phyloP scores from a whole-genome alignment of 2,329 filamentous ascomycete genomes.

The Alternaria gaisen region DNA sequence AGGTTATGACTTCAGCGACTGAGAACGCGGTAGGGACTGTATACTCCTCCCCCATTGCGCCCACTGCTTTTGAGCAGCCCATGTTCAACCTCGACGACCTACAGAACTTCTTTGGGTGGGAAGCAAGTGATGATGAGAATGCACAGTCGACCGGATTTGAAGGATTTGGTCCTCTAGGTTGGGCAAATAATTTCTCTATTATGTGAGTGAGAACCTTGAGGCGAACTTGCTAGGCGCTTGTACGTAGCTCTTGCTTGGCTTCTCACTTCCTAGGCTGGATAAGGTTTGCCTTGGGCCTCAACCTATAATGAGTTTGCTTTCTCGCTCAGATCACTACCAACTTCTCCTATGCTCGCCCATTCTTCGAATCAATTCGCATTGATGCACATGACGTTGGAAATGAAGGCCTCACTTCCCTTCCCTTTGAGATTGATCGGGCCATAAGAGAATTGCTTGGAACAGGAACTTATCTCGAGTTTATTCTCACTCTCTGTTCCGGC shows the following conservation, averaged over 20 bases:
- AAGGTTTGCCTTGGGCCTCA: background rate
- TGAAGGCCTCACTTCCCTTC: no score
- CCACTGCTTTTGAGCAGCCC: conserved; percentile 31
- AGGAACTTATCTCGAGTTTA: no score
- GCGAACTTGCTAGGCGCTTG: background rate
- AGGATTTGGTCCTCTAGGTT: conserved; percentile 41
- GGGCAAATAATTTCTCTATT: conserved; percentile 39
- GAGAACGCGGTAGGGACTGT: conserved; percentile 22
- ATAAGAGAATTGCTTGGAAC: no score
- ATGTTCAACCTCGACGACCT: conserved; percentile 45
- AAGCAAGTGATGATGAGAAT: conserved; percentile 35
- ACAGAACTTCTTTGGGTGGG: conserved; percentile 47
- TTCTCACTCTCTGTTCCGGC: no score
- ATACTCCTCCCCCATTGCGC: conserved; percentile 20
- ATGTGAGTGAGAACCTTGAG: conserved; percentile 25
- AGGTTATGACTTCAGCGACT: conserved; percentile 4
- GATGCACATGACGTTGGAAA: no score
- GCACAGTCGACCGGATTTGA: conserved; percentile 42
- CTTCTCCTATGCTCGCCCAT: background rate
- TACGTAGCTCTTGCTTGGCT: background rate
- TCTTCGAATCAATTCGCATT: background rate
- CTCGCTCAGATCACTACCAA: background rate
- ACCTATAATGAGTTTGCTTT: background rate
- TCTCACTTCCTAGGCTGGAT: background rate
- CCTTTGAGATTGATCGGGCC: no score